These are phyloP conservation scores for Pleoardoris graminearum DNA, from an alignment of 2,329 filamentous ascomycete species.

Conservation along the genomic window DNA sequence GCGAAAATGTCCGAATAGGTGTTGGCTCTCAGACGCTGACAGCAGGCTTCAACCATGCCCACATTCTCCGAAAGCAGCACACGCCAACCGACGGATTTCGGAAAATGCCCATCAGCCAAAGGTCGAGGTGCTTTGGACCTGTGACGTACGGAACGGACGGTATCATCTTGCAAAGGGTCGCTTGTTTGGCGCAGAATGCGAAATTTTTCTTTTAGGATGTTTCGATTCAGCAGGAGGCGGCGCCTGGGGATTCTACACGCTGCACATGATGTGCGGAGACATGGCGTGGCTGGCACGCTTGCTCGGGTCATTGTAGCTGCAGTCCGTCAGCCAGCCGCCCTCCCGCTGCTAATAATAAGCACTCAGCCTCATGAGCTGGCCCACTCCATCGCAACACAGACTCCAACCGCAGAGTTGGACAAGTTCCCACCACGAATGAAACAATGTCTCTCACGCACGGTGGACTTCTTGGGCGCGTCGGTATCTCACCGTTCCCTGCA, in stretches of 20 bases:
- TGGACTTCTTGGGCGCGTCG: background rate
- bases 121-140: background rate
- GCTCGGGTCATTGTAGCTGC: background rate
- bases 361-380: constrained; percentile 10
- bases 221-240: too few relatives aligned
- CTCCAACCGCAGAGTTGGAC: background rate
- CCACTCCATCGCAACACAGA: background rate
- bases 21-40: constrained; percentile 1
- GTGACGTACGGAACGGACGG: background rate
- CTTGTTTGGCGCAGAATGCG: background rate
- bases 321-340: constrained; percentile 2
- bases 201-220: background rate
- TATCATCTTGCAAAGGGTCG: background rate
- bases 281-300: background rate
- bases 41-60: constrained; percentile 3
- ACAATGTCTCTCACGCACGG: background rate
- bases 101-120: background rate
- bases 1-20: background rate
- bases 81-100: constrained; percentile 3
- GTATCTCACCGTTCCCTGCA: background rate
- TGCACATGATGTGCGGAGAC: background rate
- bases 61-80: constrained; percentile 6
- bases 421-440: background rate
- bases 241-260: too few relatives aligned
- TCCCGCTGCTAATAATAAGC: constrained; percentile 10